These are phyloP conservation scores for Alternaria incomplexa DNA, from an alignment of 2,329 filamentous ascomycete genomes.

Conservation along the genomic window DNA sequence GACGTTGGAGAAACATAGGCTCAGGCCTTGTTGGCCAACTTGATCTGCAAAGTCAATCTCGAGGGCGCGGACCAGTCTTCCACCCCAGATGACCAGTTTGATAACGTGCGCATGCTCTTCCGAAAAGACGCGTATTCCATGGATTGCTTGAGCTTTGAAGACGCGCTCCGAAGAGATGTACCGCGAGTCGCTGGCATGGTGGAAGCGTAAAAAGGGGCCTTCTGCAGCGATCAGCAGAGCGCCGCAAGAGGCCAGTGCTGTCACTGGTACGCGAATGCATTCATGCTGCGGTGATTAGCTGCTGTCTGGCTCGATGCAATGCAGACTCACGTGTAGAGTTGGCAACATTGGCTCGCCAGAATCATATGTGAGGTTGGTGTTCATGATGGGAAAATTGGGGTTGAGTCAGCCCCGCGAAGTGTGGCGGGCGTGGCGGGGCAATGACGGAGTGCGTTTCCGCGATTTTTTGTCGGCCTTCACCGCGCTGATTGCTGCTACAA, in stretches of 20 bases:
- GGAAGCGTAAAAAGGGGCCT: slow-evolving; percentile 51
- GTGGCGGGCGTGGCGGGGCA: slow-evolving; percentile 21
- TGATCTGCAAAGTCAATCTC: slow-evolving; percentile 24
- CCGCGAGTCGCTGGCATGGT: slow-evolving; percentile 34
- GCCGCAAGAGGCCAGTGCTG: slow-evolving; percentile 50
- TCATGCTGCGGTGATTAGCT: slow-evolving; percentile 43
- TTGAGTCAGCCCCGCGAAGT: slow-evolving; percentile 45
- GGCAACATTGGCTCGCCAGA: slow-evolving; percentile 42
- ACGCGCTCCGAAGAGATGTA: slow-evolving; percentile 52
- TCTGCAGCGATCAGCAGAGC: slow-evolving; percentile 51
- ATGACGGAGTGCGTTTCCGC: slow-evolving; percentile 31
- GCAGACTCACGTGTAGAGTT: slow-evolving; percentile 38
- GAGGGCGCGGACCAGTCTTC: slow-evolving; percentile 56
- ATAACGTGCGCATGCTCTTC: slow-evolving; percentile 23
- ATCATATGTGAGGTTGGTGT: slow-evolving; percentile 22
- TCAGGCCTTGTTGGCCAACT: slow-evolving; percentile 30
- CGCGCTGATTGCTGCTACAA: neutral
- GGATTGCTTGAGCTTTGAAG: slow-evolving; percentile 73
- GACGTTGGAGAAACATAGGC: slow-evolving; percentile 24
- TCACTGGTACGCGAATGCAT: slow-evolving; percentile 52
- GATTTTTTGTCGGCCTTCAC: slow-evolving; percentile 25
- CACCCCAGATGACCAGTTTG: slow-evolving; percentile 46
- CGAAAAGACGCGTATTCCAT: slow-evolving; percentile 67
- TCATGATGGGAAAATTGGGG: slow-evolving; percentile 35
- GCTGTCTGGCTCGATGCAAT: neutral